Percentiles rank a stretch among this genome's conserved stretches.
These are phyloP conservation scores for Neurospora sp. DNA, from an alignment of 2,329 filamentous ascomycete species.

Conservation along the genomic window DNA sequence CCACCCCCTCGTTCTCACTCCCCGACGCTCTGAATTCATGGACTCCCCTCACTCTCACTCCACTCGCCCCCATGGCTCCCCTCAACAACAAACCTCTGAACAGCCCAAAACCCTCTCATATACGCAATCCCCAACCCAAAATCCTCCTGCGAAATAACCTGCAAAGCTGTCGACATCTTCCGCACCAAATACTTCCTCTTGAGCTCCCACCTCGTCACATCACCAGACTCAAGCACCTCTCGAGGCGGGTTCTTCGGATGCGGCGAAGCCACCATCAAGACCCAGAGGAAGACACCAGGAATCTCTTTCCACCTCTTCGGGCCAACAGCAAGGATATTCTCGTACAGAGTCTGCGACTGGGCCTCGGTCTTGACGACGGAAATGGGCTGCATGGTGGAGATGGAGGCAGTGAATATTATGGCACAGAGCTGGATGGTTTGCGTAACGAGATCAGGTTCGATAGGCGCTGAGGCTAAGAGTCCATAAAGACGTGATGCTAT, in stretches of 20 bases:
- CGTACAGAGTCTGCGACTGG: constrained; percentile 16
- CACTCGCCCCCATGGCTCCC: not conserved
- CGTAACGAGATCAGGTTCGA: constrained; percentile 9
- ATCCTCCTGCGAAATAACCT: constrained; percentile 20
- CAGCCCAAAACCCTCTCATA: constrained; percentile 19
- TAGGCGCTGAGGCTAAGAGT: not conserved
- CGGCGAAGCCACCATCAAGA: constrained; percentile 20
- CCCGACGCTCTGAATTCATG: not conserved
- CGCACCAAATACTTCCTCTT: constrained; percentile 22
- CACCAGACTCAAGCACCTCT: not conserved
- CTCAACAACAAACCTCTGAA: constrained; percentile 21
- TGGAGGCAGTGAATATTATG: constrained; percentile 19
- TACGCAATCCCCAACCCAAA: constrained; percentile 19
- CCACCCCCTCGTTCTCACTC: not conserved
- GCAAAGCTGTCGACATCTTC: constrained; percentile 20
- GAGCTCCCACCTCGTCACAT: constrained; percentile 6
- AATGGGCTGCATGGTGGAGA: constrained; percentile 17
- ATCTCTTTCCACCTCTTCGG: constrained; percentile 21
- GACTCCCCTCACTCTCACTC: not conserved
- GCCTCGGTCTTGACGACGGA: constrained; percentile 15
- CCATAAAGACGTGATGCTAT: not conserved
- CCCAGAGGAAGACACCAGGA: constrained; percentile 23
- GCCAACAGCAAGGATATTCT: constrained; percentile 17
- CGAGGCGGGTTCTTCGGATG: constrained; percentile 10
- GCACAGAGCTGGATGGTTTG: constrained; percentile 18